Percentiles rank a stretch among this genome's conserved stretches.
Conservation (phyloP, 331 rosid genomes). For the Prunus yedoensis region DNA sequence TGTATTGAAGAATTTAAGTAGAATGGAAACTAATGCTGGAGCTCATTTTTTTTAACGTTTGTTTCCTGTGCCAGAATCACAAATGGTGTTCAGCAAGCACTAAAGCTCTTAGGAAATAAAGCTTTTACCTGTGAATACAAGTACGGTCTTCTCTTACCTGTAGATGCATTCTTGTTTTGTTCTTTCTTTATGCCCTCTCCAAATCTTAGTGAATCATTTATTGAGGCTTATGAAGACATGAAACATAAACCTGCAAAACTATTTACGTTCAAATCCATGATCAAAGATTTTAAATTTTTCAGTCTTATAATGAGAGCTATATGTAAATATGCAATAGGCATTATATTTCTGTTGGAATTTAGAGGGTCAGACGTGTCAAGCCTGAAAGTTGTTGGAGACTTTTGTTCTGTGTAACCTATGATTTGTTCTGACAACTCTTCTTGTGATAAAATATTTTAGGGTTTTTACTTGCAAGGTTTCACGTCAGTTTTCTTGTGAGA, state of each 20-base stretch:
- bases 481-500: background rate
- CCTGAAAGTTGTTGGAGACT: background rate
- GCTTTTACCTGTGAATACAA: constrained; percentile 90
- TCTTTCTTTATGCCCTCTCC: constrained; percentile 6
- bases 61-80: constrained; percentile 55
- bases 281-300: background rate
- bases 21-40: constrained; percentile 7
- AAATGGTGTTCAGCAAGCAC: constrained; percentile 75
- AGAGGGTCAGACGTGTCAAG: background rate
- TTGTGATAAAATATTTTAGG: background rate
- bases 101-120: constrained; percentile 76
- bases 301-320: background rate
- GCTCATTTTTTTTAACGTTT: constrained; percentile 8
- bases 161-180: constrained; percentile 4
- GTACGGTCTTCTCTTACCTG: constrained; percentile 33
- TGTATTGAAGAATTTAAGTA: constrained; percentile 9
- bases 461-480: background rate
- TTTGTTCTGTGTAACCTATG: background rate
- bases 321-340: background rate
- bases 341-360: background rate
- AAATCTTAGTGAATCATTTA: background rate
- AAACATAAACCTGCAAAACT: background rate
- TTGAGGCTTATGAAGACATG: background rate
- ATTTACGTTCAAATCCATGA: background rate
- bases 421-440: background rate